Base-by-base conservation (phyloP, 495 filamentous ascomycete genomes). In the Astrocystis sublimbata region DNA sequence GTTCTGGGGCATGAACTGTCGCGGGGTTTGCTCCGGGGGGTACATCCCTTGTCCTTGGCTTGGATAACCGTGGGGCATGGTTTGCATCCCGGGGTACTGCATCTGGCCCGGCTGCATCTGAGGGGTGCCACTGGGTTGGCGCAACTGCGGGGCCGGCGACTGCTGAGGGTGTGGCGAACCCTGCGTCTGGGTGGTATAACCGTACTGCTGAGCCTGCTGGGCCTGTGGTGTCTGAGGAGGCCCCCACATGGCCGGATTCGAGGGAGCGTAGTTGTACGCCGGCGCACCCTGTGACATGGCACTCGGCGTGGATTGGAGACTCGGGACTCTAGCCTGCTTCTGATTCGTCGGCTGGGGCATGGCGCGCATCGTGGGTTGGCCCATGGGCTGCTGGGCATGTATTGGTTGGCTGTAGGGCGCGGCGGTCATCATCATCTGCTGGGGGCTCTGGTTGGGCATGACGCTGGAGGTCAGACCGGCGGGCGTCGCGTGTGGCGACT, bases 11-110 rank as follows among this genome's bases (percentile, higher is more conserved):
- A 87, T 79, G 68, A 86, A 88, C 67, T 88, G 85, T 41, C 86
- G 83, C 19, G 84, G 81, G 4, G 79, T 83, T 68, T 83, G 83
- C 43, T 84, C 83, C 3, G 79, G 73, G 45, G 78, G 74, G 61
- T 87, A 87, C 70, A 88, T 84, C 54, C 77, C 80, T 71, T 85
- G 80, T 43, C 74, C 76, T 17, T 78, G 72, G 36, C 83, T 66
- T 50, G 77, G 70, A 61, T 81, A 81, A 46, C 79, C 78, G 71
- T 86, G 83, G 19, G 78, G 69, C 72, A 89, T 79, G 38, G 80
- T 78, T 46, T 82, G 84, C 81, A 89, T 87, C 4, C 80, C 78
- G 23, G 83, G 75, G 60, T 87, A 87, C 57, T 81, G 81, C 71
- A 86, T 76, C 65, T 65, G 76, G 61, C 74, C 79, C 54, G 83